These are phyloP conservation scores for Lichtheimia ornata DNA, from an alignment of 371 early-diverging fungal species.

Conservation along the genomic window DNA sequence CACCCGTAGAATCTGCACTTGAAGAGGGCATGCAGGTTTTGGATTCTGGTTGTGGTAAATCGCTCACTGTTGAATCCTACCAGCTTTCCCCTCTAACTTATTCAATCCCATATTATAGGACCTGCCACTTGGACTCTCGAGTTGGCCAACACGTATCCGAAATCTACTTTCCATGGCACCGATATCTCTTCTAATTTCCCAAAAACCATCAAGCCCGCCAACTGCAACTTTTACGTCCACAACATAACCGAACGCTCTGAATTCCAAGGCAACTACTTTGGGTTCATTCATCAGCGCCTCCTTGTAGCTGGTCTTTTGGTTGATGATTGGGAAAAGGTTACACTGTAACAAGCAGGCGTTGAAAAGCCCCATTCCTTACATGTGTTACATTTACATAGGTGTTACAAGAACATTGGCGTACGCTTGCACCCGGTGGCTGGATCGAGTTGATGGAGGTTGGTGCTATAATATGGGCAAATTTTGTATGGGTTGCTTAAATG, in stretches of 20 bases:
- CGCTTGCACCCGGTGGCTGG: constrained; percentile 22
- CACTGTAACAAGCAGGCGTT: too few species aligned
- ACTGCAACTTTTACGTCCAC: constrained; percentile 44
- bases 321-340: constrained; percentile 32
- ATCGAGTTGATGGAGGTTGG: constrained; percentile 20
- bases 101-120: constrained; percentile 28
- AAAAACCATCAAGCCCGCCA: constrained; percentile 14
- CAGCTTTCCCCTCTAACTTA: background rate
- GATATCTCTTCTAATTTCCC: constrained; percentile 21
- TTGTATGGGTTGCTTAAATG: too few species aligned
- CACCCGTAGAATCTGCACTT: constrained; percentile 12
- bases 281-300: constrained; percentile 56
- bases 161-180: constrained; percentile 17
- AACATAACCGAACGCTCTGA: constrained; percentile 57
- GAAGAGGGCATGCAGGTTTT: constrained; percentile 20
- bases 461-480: too few species aligned
- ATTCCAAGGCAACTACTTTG: constrained; percentile 54
- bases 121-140: constrained; percentile 22
- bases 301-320: constrained; percentile 31
- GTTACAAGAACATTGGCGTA: constrained; percentile 14
- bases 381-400: constrained; percentile 9
- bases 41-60: constrained; percentile 22
- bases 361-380: background rate
- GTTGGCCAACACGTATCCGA: constrained; percentile 23
- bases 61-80: too few species aligned